These are phyloP conservation scores for Moesziomyces antarcticus DNA, from an alignment of 1,284 basidiomycete genomes.

Conservation along the genomic window DNA sequence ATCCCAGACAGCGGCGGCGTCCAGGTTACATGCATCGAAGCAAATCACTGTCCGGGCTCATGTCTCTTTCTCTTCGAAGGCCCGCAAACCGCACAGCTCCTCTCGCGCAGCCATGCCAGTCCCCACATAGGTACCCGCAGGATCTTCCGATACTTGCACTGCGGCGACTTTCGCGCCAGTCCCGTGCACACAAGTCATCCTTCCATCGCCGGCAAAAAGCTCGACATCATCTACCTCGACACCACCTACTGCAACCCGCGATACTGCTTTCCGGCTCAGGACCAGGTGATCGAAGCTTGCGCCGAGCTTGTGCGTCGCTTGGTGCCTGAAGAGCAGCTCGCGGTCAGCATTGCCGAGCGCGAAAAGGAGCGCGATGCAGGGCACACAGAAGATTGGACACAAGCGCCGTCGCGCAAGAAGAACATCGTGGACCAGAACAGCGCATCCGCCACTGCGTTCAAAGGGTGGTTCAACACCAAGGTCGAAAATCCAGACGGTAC, in stretches of 20 bases:
- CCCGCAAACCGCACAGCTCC: slow-evolving; percentile 82
- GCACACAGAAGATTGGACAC: slow-evolving; percentile 58
- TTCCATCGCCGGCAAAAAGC: slow-evolving; percentile 62
- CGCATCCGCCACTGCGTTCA: slow-evolving; percentile 42
- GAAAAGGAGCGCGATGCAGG: slow-evolving; percentile 58
- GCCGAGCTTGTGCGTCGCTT: slow-evolving; percentile 77
- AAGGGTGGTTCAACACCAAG: slow-evolving; percentile 56
- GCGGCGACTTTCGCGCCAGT: slow-evolving; percentile 77
- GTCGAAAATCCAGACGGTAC: slow-evolving; percentile 21
- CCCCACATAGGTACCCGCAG: slow-evolving; percentile 63
- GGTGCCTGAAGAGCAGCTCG: slow-evolving; percentile 29
- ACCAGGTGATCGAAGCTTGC: slow-evolving; percentile 89
- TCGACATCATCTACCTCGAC: slow-evolving; percentile 92
- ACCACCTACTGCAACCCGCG: slow-evolving; percentile 95
- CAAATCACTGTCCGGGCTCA: slow-evolving; percentile 94
- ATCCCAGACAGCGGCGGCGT: slow-evolving; percentile 88
- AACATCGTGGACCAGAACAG: slow-evolving; percentile 30
- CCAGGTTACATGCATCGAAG: slow-evolving; percentile 90
- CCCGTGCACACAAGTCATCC: slow-evolving; percentile 58
- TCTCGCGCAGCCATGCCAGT: slow-evolving; percentile 40
- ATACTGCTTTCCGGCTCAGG: slow-evolving; percentile 95
- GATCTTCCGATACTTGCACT: slow-evolving; percentile 90
- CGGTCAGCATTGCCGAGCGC: slow-evolving; percentile 7
- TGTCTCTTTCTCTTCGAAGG: slow-evolving; percentile 94
- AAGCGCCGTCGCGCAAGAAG: slow-evolving; percentile 64